A percentile compares a stretch with the other conserved stretches of the same genome.
Conservation (phyloP, 2,329 filamentous ascomycete species). For the Sporothrix dimorphospora region DNA sequence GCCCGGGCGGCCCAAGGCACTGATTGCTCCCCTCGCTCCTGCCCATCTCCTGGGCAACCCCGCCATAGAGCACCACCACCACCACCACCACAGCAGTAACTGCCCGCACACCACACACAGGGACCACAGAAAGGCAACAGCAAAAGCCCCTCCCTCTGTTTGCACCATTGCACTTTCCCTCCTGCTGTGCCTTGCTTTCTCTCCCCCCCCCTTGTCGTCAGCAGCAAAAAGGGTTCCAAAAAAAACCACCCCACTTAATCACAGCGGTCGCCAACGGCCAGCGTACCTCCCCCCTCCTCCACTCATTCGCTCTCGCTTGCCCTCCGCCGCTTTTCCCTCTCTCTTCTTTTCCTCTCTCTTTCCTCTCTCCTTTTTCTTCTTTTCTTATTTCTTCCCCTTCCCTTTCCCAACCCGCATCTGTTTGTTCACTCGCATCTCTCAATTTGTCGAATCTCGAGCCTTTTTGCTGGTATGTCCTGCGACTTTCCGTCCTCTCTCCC, state of each 20-base stretch:
- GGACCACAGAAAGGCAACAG: not conserved
- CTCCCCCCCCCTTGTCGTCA: not conserved
- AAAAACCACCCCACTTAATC: constrained; percentile 24
- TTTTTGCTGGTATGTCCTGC: constrained; percentile 3
- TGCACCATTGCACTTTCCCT: not conserved
- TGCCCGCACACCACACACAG: not conserved
- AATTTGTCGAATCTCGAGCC: constrained; percentile 16
- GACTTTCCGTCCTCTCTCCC: not conserved
- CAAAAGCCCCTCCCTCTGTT: not conserved
- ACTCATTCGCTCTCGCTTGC: not conserved
- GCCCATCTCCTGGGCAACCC: constrained; percentile 32
- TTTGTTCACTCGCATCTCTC: not conserved
- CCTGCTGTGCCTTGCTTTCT: constrained; percentile 15
- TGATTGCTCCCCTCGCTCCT: constrained; percentile 5
- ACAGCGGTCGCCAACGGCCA: constrained; percentile 13
- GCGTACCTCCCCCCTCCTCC: constrained; percentile 15
- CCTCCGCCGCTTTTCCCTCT: not conserved
- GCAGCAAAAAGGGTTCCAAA: not conserved
- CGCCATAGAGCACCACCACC: constrained; percentile 16
- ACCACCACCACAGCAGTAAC: not conserved
- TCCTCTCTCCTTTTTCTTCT: not conserved
- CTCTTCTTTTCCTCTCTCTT: not conserved
- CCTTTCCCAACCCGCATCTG: constrained; percentile 8
- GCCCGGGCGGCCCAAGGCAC: not conserved
- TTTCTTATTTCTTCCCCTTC: not conserved